phyloP scores from a whole-genome alignment of 345 rosid genomes.

The Lepidium didymum region DNA sequence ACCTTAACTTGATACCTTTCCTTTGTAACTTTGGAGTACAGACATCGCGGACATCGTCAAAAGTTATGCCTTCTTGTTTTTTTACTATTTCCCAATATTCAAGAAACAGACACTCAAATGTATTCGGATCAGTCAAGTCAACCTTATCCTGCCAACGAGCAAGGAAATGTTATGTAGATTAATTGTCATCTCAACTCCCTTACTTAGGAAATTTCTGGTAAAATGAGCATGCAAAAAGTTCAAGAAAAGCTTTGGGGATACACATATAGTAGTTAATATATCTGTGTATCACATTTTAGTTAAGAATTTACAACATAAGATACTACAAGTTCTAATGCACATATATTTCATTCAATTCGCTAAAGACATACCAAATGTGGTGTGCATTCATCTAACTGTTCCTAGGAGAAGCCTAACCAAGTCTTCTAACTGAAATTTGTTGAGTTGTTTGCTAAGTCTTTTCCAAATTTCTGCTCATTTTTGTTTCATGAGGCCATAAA shows the following conservation, averaged over 20 bases:
- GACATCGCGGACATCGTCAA: conserved; percentile 37
- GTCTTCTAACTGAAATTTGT: not conserved
- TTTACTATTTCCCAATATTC: conserved; percentile 44
- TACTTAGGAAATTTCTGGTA: not conserved
- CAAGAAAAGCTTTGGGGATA: not conserved
- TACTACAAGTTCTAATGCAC: not conserved
- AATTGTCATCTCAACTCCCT: not conserved
- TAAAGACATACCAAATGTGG: not conserved
- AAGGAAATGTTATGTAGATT: not conserved
- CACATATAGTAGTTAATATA: not conserved
- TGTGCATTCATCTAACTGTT: not conserved
- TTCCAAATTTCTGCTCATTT: not conserved
- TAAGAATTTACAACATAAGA: not conserved
- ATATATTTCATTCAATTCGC: not conserved
- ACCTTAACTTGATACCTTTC: conserved; percentile 5
- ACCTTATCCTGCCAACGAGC: conserved; percentile 20
- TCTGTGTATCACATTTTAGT: not conserved
- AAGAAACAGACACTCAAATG: conserved; percentile 37
- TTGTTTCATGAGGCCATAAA: not conserved
- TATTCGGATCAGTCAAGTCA: conserved; percentile 30
- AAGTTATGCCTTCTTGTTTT: conserved; percentile 30
- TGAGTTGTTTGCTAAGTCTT: not conserved
- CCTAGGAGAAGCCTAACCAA: not conserved
- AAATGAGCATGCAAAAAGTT: not conserved
- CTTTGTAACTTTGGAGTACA: conserved; percentile 5